These are phyloP conservation scores for Cordyceps javanica DNA, from an alignment of 2,329 filamentous ascomycete genomes.

Conservation along the genomic window DNA sequence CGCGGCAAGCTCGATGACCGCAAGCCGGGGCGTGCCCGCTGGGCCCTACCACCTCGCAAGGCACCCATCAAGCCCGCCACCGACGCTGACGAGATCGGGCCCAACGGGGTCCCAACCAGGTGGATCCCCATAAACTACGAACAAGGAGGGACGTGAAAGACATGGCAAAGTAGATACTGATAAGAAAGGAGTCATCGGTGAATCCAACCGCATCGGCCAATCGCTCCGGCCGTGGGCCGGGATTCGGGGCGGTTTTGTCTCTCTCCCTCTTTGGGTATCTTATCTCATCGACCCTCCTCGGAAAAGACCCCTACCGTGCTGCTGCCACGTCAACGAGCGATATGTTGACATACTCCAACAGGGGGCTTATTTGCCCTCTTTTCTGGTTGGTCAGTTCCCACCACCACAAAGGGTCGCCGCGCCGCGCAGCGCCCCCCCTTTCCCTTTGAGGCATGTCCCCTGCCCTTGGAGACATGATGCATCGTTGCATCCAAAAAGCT, in stretches of 20 bases:
- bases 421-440: not conserved
- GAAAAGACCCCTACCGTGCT: not conserved
- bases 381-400: not conserved
- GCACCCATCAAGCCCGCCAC: constrained; percentile 34
- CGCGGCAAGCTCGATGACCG: constrained; percentile 60
- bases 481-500: constrained; percentile 9
- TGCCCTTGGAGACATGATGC: not conserved
- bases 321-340: constrained; percentile 5
- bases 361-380: not conserved
- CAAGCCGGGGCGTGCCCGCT: constrained; percentile 60
- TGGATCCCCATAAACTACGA: constrained; percentile 40
- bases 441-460: not conserved
- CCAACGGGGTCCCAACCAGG: constrained; percentile 52
- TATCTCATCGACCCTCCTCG: too few relatives aligned
- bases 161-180: not conserved
- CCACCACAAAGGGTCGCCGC: too few relatives aligned
- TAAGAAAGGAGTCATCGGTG: not conserved
- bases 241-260: not conserved
- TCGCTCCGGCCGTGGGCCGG: not conserved
- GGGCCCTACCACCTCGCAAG: constrained; percentile 61
- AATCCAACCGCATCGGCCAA: not conserved
- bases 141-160: not conserved
- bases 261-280: not conserved
- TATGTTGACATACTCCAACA: not conserved
- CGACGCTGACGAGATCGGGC: constrained; percentile 45